phyloP scores from a whole-genome alignment of 441 rosid genomes.

The Mallotus repandus region DNA sequence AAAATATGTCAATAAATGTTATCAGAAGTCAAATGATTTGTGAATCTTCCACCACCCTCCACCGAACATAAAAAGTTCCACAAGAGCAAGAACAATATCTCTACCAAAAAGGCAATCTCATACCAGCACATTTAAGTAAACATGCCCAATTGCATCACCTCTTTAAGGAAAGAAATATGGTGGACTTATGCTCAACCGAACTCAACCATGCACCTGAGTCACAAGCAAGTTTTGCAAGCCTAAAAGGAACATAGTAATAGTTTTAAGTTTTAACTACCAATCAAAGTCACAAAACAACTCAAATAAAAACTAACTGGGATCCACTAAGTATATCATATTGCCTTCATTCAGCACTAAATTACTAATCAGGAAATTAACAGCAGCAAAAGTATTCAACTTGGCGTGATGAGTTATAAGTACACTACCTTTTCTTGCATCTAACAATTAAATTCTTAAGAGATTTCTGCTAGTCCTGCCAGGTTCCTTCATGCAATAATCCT shows the following conservation, averaged over 20 bases:
- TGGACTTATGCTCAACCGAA: too few relatives aligned
- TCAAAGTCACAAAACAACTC: too few relatives aligned
- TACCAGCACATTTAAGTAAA: neutral
- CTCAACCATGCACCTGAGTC: neutral
- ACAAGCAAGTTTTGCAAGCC: neutral
- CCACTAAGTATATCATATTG: neutral
- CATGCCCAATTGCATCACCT: neutral
- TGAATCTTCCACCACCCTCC: neutral
- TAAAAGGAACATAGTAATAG: neutral
- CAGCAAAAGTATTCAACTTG: neutral
- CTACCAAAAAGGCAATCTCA: neutral
- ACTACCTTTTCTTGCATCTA: slow-evolving; percentile 12
- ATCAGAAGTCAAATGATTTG: neutral
- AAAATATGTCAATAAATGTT: neutral
- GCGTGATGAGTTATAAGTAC: neutral
- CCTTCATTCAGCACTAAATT: neutral
- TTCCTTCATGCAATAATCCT: neutral
- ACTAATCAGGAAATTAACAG: neutral
- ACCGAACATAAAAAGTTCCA: neutral
- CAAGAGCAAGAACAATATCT: neutral
- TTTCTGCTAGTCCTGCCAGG: neutral
- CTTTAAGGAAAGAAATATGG: neutral
- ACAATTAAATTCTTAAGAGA: neutral
- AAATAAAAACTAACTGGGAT: too few relatives aligned
- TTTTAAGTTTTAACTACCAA: neutral